Conservation (phyloP, 352 stramenopile genomes). For the Phytophthora europaea region DNA sequence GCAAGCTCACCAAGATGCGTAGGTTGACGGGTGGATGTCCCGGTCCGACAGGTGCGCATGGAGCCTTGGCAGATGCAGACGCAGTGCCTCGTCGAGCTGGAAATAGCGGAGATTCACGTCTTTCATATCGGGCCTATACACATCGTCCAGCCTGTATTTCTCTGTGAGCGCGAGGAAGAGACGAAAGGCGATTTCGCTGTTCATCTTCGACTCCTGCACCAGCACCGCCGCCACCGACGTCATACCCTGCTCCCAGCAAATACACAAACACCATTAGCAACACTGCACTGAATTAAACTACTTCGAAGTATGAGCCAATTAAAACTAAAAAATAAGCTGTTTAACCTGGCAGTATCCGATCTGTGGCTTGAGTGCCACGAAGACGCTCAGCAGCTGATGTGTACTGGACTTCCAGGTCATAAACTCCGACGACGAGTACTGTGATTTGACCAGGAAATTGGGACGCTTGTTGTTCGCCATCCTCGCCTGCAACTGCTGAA, state of each 20-base stretch:
- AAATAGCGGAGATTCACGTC: conserved; percentile 67
- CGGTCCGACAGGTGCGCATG: conserved; percentile 56
- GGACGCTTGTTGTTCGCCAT: conserved; percentile 30
- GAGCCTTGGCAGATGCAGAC: conserved; percentile 47
- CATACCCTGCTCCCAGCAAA: conserved; percentile 45
- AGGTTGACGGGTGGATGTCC: conserved; percentile 58
- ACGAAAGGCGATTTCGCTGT: conserved; percentile 56
- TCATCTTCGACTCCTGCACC: conserved; percentile 58
- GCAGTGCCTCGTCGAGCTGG: conserved; percentile 54
- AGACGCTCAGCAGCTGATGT: conserved; percentile 52
- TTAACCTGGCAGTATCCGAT: conserved; percentile 65
- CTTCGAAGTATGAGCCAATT: too few relatives aligned
- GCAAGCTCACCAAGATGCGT: conserved; percentile 51
- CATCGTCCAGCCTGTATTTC: conserved; percentile 57
- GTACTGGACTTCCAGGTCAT: conserved; percentile 48
- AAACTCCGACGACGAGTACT: conserved; percentile 45
- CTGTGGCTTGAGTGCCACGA: conserved; percentile 60
- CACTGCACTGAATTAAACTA: neutral
- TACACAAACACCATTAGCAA: neutral
- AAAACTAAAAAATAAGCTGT: neutral
- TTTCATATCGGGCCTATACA: conserved; percentile 62
- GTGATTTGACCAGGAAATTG: conserved; percentile 34
- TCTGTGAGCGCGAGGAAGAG: conserved; percentile 63
- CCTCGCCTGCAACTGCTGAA: conserved; percentile 47
- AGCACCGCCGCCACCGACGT: conserved; percentile 54